These are phyloP conservation scores for Myxozyma kluyveri DNA, from an alignment of 805 yeast genomes.

Conservation along the genomic window DNA sequence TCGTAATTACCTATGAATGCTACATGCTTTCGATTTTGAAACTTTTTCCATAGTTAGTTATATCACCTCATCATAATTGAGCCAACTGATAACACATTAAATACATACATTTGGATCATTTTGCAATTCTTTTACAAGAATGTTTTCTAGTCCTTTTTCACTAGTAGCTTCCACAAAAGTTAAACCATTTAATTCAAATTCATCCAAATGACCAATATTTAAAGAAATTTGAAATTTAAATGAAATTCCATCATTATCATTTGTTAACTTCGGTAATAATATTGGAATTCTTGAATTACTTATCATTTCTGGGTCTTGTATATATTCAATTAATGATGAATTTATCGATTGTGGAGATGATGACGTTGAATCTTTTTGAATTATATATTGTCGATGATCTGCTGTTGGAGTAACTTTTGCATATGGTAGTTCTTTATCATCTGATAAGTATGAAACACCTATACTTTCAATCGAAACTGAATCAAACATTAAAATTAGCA, in stretches of 20 bases:
- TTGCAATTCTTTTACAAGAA: slow-evolving; percentile 39
- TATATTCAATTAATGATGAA: slow-evolving; percentile 20
- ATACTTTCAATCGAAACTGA: not conserved
- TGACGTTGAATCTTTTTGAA: not conserved
- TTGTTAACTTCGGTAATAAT: slow-evolving; percentile 16
- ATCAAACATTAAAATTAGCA: too few relatives aligned
- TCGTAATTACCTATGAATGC: slow-evolving; percentile 39
- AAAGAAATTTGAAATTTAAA: slow-evolving; percentile 14
- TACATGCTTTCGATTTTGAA: slow-evolving; percentile 42
- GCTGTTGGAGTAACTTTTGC: not conserved
- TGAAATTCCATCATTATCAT: slow-evolving; percentile 12
- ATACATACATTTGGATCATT: slow-evolving; percentile 31
- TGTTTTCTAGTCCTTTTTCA: slow-evolving; percentile 34
- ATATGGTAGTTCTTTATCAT: not conserved
- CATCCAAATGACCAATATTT: slow-evolving; percentile 1
- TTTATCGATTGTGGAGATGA: slow-evolving; percentile 4
- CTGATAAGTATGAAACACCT: not conserved
- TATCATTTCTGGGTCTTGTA: slow-evolving; percentile 24
- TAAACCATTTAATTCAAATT: slow-evolving; percentile 31
- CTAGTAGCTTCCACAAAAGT: slow-evolving; percentile 37
- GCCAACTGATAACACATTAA: not conserved
- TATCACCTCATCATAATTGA: too few relatives aligned
- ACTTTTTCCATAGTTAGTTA: slow-evolving; percentile 35
- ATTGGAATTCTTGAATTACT: slow-evolving; percentile 15
- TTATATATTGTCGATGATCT: not conserved